Evolutionary conservation across 495 filamentous ascomycete species (phyloP).

Genomic region (Xylaria telfairii): DNA sequence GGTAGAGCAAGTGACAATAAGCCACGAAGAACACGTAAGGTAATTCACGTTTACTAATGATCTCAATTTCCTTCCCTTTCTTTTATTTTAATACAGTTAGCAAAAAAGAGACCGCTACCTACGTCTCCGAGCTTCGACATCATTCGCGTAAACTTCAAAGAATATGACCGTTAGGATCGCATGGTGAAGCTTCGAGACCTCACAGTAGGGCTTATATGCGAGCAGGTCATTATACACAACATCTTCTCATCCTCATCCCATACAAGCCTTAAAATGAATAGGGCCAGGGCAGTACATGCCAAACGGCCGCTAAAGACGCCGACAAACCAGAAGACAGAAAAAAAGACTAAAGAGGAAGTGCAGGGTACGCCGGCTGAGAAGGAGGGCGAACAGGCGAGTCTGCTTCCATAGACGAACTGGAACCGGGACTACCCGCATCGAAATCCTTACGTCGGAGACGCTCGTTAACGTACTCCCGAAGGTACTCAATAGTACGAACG

Average conservation of each 20-base stretch:
- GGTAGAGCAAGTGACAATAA: neutral
- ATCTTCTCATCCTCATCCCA: neutral
- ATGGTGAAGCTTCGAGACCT: neutral
- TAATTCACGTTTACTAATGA: neutral
- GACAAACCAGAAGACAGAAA: neutral
- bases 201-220: neutral
- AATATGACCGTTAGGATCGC: neutral
- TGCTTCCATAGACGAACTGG: conserved; percentile 39
- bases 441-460: conserved; percentile 70
- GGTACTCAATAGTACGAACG: conserved; percentile 76
- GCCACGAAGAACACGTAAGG: neutral
- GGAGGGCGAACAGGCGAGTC: conserved; percentile 39
- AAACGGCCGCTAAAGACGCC: conserved; percentile 4
- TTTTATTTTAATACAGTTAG: neutral
- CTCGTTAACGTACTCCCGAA: conserved; percentile 71
- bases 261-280: neutral
- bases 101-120: neutral
- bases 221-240: neutral
- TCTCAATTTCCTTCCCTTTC: neutral
- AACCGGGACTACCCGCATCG: conserved; percentile 47
- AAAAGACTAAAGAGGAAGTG: conserved; percentile 28
- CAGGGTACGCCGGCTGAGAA: conserved; percentile 40
- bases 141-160: neutral
- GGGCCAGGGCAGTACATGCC: neutral
- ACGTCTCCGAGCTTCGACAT: neutral